These are phyloP conservation scores for Ramularia endophylla DNA, from an alignment of 2,329 filamentous ascomycete genomes.

Conservation along the genomic window DNA sequence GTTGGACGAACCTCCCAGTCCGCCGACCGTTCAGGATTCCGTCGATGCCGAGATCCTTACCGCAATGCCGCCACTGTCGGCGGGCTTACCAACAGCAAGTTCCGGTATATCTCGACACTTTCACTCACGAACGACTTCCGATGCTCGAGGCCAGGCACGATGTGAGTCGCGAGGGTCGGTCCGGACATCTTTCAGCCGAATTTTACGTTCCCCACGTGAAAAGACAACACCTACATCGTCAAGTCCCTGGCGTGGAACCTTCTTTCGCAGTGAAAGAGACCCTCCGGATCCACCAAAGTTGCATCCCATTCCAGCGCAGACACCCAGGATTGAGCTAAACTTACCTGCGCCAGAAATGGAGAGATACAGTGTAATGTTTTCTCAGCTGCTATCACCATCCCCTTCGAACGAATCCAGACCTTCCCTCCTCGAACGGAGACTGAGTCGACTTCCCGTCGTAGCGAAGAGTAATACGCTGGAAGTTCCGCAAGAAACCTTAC, in stretches of 20 bases:
- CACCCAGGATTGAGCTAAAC: conserved; percentile 59
- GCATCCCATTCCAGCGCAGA: conserved; percentile 8
- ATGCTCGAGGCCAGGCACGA: conserved; percentile 2
- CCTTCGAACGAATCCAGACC: conserved; percentile 31
- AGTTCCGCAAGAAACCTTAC: conserved; percentile 5
- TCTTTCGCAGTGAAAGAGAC: no score
- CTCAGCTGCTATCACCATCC: conserved; percentile 51
- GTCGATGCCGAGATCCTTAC: no score
- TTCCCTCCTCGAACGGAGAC: conserved; percentile 28
- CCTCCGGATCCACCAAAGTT: no score
- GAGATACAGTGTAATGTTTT: conserved; percentile 92
- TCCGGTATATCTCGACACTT: conserved; percentile 5
- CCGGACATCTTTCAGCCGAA: conserved; percentile 2
- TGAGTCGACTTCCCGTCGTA: conserved; percentile 15
- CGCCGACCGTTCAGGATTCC: no score
- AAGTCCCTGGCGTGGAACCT: no score
- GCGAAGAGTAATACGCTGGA: conserved; percentile 11
- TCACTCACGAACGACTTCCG: conserved; percentile 1
- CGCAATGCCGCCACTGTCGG: conserved; percentile 5
- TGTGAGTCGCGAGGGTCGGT: conserved; percentile 1
- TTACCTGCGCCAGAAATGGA: conserved; percentile 78
- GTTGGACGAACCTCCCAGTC: no score
- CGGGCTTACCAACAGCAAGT: conserved; percentile 12
- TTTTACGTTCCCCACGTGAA: no score
- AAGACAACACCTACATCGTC: no score